Evolutionary conservation across 495 filamentous ascomycete species (phyloP).

Genomic region (Aspergillus sparsus): DNA sequence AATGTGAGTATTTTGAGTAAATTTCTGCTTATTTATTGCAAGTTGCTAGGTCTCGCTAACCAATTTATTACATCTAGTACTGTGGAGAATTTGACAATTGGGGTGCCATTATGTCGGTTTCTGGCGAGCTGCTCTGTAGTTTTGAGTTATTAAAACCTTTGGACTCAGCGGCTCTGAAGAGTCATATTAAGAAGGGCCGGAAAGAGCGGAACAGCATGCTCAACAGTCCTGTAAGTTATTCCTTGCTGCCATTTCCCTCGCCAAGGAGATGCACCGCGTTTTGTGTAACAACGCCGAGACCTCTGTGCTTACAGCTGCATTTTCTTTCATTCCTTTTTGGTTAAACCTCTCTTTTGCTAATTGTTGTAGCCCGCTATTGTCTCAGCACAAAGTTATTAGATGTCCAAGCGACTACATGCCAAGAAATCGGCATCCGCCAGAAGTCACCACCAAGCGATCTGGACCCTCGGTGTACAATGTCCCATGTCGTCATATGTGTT

Average conservation of each 20-base stretch:
- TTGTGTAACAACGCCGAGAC: constrained; percentile 34
- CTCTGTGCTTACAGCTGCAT: constrained; percentile 20
- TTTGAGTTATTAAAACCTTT: constrained; percentile 96
- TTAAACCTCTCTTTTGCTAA: constrained; percentile 26
- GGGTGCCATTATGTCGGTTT: constrained; percentile 98
- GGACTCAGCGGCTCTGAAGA: constrained; percentile 96
- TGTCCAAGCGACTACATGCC: constrained; percentile 21
- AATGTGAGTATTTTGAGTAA: constrained; percentile 66
- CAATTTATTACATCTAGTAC: constrained; percentile 59
- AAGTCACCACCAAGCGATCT: constrained; percentile 30
- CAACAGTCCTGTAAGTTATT: constrained; percentile 80
- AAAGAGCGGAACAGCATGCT: constrained; percentile 89
- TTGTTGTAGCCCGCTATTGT: constrained; percentile 44
- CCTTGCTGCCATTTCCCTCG: constrained; percentile 26
- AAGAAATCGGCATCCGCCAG: constrained; percentile 28
- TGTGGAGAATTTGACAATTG: constrained; percentile 99
- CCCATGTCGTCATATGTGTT: constrained; percentile 18
- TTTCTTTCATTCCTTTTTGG: constrained; percentile 15
- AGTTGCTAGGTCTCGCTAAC: constrained; percentile 20
- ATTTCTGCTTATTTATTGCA: neutral
- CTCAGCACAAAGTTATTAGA: constrained; percentile 52
- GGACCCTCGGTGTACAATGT: constrained; percentile 14
- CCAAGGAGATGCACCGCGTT: constrained; percentile 30
- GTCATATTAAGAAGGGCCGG: constrained; percentile 97
- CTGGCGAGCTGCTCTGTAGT: constrained; percentile 87